phyloP scores from a whole-genome alignment of 2,329 filamentous ascomycete genomes.

The Claviceps sp. region DNA sequence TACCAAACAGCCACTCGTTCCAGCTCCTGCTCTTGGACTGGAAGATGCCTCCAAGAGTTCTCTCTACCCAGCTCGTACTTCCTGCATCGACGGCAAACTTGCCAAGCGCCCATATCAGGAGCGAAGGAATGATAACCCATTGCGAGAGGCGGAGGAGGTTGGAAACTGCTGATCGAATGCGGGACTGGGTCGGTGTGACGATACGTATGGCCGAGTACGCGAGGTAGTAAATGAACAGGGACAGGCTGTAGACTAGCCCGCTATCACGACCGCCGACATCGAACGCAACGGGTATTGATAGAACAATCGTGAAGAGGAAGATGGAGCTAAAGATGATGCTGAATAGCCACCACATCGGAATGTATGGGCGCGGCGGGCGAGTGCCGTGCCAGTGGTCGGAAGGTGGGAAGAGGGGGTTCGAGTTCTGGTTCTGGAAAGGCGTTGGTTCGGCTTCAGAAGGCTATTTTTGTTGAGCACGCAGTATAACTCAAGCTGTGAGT shows the following conservation, averaged over 20 bases:
- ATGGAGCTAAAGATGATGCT: constrained; percentile 64
- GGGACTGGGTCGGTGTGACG: constrained; percentile 64
- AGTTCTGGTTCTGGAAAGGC: not conserved
- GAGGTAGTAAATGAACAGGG: constrained; percentile 82
- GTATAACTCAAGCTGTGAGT: not conserved
- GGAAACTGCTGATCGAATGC: constrained; percentile 58
- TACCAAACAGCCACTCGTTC: constrained; percentile 79
- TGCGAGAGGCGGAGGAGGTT: constrained; percentile 62
- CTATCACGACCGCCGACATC: constrained; percentile 94
- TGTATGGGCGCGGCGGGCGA: constrained; percentile 17
- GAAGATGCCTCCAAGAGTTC: constrained; percentile 57
- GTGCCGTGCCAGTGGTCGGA: constrained; percentile 6
- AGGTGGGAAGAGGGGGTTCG: not conserved
- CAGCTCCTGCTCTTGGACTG: constrained; percentile 51
- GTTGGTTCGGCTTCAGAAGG: not conserved
- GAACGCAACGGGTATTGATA: constrained; percentile 93
- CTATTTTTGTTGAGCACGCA: not conserved
- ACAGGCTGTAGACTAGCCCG: constrained; percentile 84
- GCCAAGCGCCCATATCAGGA: constrained; percentile 91
- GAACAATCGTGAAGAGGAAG: constrained; percentile 84
- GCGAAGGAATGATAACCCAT: constrained; percentile 71
- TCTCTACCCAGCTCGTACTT: constrained; percentile 65
- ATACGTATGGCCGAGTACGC: constrained; percentile 71
- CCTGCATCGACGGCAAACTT: constrained; percentile 89
- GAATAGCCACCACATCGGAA: constrained; percentile 68